A percentile compares a stretch with the other conserved stretches of the same genome.
Conservation (phyloP, 805 yeast genomes). For the Hermanozyma aechmeae region DNA sequence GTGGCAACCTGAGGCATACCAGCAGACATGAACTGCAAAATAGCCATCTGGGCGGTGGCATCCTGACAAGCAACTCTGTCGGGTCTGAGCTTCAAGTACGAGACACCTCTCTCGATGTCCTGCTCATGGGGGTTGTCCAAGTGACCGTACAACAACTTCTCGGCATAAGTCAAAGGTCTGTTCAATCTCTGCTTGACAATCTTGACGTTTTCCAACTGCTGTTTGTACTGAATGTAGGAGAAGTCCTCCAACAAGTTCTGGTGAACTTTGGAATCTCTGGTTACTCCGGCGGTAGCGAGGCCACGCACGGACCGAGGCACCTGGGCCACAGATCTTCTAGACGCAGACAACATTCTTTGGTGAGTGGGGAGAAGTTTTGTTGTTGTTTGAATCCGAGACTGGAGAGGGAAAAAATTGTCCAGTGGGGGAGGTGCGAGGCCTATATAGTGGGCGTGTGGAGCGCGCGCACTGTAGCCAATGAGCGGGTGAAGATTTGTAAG, state of each 20-base stretch:
- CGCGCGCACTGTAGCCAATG: constrained; percentile 12
- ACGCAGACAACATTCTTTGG: constrained; percentile 31
- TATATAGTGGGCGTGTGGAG: constrained; percentile 3
- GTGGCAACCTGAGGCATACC: constrained; percentile 87
- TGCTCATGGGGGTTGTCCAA: constrained; percentile 87
- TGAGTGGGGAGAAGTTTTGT: background rate
- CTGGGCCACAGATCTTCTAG: constrained; percentile 22
- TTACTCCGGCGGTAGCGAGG: constrained; percentile 13
- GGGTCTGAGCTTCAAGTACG: constrained; percentile 90
- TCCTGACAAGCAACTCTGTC: constrained; percentile 99
- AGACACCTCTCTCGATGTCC: constrained; percentile 76
- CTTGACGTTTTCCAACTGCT: constrained; percentile 79
- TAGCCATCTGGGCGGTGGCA: constrained; percentile 98
- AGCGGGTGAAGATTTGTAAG: constrained; percentile 14
- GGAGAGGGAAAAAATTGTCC: constrained; percentile 1
- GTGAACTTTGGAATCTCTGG: constrained; percentile 17
- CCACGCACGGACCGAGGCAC: constrained; percentile 13
- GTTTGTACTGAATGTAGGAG: constrained; percentile 86
- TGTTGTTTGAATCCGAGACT: no score
- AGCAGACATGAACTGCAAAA: constrained; percentile 92
- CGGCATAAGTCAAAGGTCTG: constrained; percentile 92
- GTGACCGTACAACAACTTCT: constrained; percentile 91
- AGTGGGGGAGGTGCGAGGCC: constrained; percentile 1
- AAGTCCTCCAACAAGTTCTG: constrained; percentile 76
- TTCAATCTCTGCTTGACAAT: constrained; percentile 73